Evolutionary conservation across 1,284 basidiomycete species (phyloP).

Genomic region (Melampsora americana): DNA sequence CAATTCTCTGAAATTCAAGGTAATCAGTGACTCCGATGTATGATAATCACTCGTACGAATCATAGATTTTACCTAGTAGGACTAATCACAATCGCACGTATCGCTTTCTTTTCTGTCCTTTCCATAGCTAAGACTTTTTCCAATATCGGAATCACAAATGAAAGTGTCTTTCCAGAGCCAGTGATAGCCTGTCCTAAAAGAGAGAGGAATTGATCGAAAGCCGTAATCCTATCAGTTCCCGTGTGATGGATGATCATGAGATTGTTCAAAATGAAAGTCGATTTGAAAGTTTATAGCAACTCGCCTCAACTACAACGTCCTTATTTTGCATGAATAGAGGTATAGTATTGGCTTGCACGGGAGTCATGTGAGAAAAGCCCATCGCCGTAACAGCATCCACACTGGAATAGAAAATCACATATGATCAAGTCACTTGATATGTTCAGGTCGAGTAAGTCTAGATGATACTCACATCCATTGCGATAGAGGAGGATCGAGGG

Average conservation of each 20-base stretch:
- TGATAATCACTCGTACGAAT: not conserved
- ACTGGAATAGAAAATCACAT: slow-evolving; percentile 58
- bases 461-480: slow-evolving; percentile 17
- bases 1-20: slow-evolving; percentile 66
- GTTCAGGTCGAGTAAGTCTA: not conserved
- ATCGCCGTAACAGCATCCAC: slow-evolving; percentile 72
- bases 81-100: slow-evolving; percentile 86
- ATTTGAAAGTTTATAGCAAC: slow-evolving; percentile 39
- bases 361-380: slow-evolving; percentile 86
- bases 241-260: not conserved
- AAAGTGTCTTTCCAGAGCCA: slow-evolving; percentile 94
- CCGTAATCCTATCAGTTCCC: not conserved
- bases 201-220: not conserved
- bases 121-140: slow-evolving; percentile 73
- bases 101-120: slow-evolving; percentile 60
- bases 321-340: slow-evolving; percentile 90
- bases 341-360: slow-evolving; percentile 92
- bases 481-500: slow-evolving; percentile 43
- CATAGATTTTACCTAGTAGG: slow-evolving; percentile 72
- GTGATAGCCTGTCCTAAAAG: slow-evolving; percentile 72
- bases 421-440: not conserved
- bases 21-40: slow-evolving; percentile 5
- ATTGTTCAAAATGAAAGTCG: not conserved
- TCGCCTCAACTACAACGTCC: slow-evolving; percentile 87
- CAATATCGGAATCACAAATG: slow-evolving; percentile 88